Evolutionary conservation across 352 stramenopile species (phyloP), one percentile per base, ranked within the genome.

Genomic region (Thalassiosira livingstoniorum): DNA sequence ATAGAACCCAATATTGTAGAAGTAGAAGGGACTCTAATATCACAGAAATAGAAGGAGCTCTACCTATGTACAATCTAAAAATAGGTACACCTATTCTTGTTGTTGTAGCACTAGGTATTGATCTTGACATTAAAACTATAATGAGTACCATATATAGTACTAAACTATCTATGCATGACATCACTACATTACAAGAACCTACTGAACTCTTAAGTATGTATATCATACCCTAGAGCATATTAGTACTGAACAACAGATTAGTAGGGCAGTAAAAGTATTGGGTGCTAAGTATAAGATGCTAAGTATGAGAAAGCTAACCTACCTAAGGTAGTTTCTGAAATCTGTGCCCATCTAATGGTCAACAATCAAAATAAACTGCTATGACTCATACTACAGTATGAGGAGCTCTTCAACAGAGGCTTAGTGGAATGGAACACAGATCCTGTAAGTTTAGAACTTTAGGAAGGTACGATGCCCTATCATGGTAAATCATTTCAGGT

Each of bases 301-400:
- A n/a, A n/a, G 29, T 78, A 78, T 63, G 39, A 78, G 35, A 69
- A 78, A 60, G 69, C 69, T 39, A 58, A 78, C 63, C 69, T 78
- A n/a, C 39, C n/a, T 18, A 13, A 21, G 29, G 35, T 70, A 29
- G 54, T 75, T 1, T 25, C n/a, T 29, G 45, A 70, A 10, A 35
- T 57, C 21, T 78, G 58, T 31, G 37, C 2, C 0, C 42, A 78
- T 43, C 69, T 78, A 13, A 63, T 11, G 1, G 13, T n/a, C 31
- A 1, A 11, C 42, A 18, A 78, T 32, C n/a, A 42, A 54, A 27
- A 62, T 10, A 60, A 78, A 31, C 31, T 78, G 27, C 60, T 78
- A 18, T 7, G 34, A 29, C 18, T 78, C 27, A 55, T 78, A 2
- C 23, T 18, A 53, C 21, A 69, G 32, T 64, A 37, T 70, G 69